These are phyloP conservation scores for Plantago coronopus DNA, from an alignment of 305 asterid genomes.

Conservation along the genomic window DNA sequence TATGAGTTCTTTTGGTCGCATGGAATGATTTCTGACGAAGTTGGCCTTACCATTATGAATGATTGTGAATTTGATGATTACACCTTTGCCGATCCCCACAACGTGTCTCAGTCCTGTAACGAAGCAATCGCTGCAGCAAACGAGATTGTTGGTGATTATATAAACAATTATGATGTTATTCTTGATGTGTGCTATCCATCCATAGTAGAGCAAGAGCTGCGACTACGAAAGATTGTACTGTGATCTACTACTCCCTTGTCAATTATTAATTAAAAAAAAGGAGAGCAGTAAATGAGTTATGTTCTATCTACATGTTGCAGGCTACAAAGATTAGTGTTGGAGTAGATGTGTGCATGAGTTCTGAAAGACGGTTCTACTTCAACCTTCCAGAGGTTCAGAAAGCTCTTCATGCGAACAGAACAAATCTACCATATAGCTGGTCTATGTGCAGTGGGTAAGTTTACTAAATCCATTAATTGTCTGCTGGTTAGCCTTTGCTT, in stretches of 20 bases:
- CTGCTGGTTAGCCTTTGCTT: background rate
- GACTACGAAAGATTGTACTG: conserved; percentile 66
- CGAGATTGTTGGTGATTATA: conserved; percentile 59
- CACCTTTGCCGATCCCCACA: conserved; percentile 63
- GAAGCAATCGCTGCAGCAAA: conserved; percentile 59
- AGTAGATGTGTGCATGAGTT: conserved; percentile 74
- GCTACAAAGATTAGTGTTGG: conserved; percentile 70
- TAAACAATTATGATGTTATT: conserved; percentile 73
- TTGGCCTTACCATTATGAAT: conserved; percentile 63
- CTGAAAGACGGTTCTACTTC: conserved; percentile 59
- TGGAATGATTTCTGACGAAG: conserved; percentile 94
- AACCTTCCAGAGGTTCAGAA: conserved; percentile 80
- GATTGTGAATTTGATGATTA: conserved; percentile 87
- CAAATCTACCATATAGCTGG: conserved; percentile 62
- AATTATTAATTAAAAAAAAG: background rate
- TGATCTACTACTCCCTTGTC: background rate
- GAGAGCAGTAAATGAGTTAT: background rate
- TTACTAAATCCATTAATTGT: background rate
- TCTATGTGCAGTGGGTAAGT: conserved; percentile 64
- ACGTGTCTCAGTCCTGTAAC: conserved; percentile 54
- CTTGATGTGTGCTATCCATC: conserved; percentile 95
- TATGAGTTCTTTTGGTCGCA: conserved; percentile 91
- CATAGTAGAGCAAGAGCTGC: conserved; percentile 80
- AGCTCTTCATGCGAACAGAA: conserved; percentile 75
- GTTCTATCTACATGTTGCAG: conserved; percentile 29